These are phyloP conservation scores for Macroventuria anomochaeta DNA, from an alignment of 2,329 filamentous ascomycete species.

Conservation along the genomic window DNA sequence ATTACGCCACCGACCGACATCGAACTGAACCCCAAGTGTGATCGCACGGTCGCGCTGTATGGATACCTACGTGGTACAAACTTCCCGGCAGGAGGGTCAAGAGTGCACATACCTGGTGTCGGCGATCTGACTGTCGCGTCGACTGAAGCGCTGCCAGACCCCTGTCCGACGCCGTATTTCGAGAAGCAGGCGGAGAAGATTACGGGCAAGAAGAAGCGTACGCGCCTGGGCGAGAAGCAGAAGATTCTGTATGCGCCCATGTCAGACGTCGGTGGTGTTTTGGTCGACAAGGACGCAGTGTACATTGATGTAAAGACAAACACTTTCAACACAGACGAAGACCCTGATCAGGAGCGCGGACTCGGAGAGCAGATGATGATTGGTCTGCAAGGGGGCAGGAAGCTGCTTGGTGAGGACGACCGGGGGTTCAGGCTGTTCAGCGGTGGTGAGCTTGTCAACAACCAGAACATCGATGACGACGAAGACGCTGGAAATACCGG, in stretches of 20 bases:
- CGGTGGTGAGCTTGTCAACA: slow-evolving; percentile 72
- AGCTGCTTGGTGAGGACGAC: slow-evolving; percentile 80
- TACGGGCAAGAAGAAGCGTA: slow-evolving; percentile 79
- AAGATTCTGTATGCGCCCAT: slow-evolving; percentile 96
- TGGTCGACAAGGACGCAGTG: slow-evolving; percentile 96
- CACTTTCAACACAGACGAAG: slow-evolving; percentile 72
- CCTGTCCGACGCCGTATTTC: slow-evolving; percentile 91
- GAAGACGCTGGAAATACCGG: slow-evolving; percentile 64
- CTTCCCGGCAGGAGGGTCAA: slow-evolving; percentile 82
- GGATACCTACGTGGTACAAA: slow-evolving; percentile 96
- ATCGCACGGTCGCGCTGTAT: slow-evolving; percentile 88
- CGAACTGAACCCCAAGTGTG: slow-evolving; percentile 86
- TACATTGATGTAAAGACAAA: slow-evolving; percentile 78
- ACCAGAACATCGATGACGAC: slow-evolving; percentile 58
- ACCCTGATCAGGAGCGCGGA: slow-evolving; percentile 74
- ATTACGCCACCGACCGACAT: slow-evolving; percentile 92
- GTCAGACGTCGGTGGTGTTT: slow-evolving; percentile 94
- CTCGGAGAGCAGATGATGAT: slow-evolving; percentile 95
- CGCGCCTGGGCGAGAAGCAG: slow-evolving; percentile 91
- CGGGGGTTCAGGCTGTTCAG: slow-evolving; percentile 86
- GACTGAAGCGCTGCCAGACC: slow-evolving; percentile 89
- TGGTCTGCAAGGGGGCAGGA: slow-evolving; percentile 81
- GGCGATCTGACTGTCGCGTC: slow-evolving; percentile 84
- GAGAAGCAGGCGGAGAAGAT: slow-evolving; percentile 85
- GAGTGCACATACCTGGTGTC: slow-evolving; percentile 90